Conservation (phyloP, 768 basidiomycete genomes). For the Leccinellum rugosiceps region DNA sequence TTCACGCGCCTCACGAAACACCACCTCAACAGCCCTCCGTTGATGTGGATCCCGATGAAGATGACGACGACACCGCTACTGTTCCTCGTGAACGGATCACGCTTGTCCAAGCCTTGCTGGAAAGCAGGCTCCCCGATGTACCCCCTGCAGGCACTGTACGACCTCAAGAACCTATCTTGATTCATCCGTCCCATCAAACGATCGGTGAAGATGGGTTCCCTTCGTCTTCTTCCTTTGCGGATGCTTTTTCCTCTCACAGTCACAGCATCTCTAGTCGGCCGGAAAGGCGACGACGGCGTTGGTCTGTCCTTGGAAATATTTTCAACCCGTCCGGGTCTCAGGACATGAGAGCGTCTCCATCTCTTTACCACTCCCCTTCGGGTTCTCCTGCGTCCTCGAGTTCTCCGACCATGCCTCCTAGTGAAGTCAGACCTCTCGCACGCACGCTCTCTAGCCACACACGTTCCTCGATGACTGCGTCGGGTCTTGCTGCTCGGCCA, state of each 20-base stretch:
- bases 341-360: slow-evolving; percentile 28
- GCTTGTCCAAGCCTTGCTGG: slow-evolving; percentile 68
- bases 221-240: slow-evolving; percentile 47
- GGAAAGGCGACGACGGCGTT: slow-evolving; percentile 55
- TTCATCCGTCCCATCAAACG: slow-evolving; percentile 43
- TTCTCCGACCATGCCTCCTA: slow-evolving; percentile 20
- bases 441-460: slow-evolving; percentile 28
- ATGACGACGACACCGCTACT: slow-evolving; percentile 44
- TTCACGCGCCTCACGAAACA: slow-evolving; percentile 16
- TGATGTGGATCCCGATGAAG: slow-evolving; percentile 51
- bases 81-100: slow-evolving; percentile 59
- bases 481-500: slow-evolving; percentile 25
- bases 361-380: slow-evolving; percentile 18
- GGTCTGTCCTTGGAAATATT: slow-evolving; percentile 64
- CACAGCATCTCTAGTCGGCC: slow-evolving; percentile 32
- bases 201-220: slow-evolving; percentile 42
- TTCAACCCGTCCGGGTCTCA: slow-evolving; percentile 28
- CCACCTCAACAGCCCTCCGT: slow-evolving; percentile 36
- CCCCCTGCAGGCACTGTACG: slow-evolving; percentile 67
- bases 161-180: slow-evolving; percentile 66
- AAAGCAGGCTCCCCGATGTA: slow-evolving; percentile 73
- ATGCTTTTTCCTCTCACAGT: slow-evolving; percentile 35
- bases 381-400: slow-evolving; percentile 17
- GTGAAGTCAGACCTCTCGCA: slow-evolving; percentile 16
- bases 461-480: slow-evolving; percentile 11